These are phyloP conservation scores for Globisporangium lucens DNA, from an alignment of 352 stramenopile genomes.

Conservation along the genomic window DNA sequence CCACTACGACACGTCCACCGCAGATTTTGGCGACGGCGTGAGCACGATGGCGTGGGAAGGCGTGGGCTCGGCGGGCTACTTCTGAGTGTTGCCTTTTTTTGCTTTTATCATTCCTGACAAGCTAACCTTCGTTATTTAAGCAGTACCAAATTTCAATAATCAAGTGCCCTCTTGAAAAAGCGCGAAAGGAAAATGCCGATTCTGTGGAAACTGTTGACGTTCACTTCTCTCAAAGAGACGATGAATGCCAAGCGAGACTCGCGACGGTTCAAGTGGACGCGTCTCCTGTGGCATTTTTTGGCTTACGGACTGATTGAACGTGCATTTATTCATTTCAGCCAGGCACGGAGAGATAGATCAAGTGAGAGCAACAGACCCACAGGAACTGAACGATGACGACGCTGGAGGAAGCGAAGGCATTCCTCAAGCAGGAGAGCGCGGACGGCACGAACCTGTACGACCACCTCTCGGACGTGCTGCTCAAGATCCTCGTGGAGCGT, in stretches of 20 bases:
- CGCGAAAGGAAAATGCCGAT: neutral
- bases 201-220: constrained; percentile 5
- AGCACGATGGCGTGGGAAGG: constrained; percentile 75
- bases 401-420: constrained; percentile 87
- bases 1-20: constrained; percentile 48
- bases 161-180: neutral
- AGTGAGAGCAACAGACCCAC: neutral
- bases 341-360: neutral
- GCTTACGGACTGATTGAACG: neutral
- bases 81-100: constrained; percentile 19
- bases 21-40: constrained; percentile 49
- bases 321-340: neutral
- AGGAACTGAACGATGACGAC: constrained; percentile 42
- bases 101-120: neutral
- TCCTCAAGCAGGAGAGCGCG: constrained; percentile 73
- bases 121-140: neutral
- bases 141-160: neutral
- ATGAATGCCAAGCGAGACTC: constrained; percentile 1
- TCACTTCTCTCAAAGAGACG: neutral
- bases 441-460: constrained; percentile 86
- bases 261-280: constrained; percentile 15
- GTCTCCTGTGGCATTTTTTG: neutral
- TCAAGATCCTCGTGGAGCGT: constrained; percentile 85
- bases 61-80: constrained; percentile 60
- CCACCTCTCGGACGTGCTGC: constrained; percentile 79